phyloP scores from a whole-genome alignment of 768 basidiomycete genomes.

The Russula emetica region DNA sequence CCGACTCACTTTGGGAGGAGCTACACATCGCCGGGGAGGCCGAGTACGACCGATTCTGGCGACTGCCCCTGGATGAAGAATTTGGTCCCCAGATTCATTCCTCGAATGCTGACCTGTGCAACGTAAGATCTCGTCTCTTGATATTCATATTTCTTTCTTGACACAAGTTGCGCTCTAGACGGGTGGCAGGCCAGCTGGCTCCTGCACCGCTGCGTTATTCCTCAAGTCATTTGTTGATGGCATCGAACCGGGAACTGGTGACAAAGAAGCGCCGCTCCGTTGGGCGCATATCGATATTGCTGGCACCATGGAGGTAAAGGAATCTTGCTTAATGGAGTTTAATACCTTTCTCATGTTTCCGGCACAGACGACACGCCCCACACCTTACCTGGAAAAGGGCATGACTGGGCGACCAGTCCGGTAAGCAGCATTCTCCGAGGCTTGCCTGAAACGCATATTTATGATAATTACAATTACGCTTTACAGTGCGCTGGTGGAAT shows the following conservation, averaged over 20 bases:
- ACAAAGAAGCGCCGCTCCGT: conserved; percentile 48
- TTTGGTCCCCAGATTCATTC: conserved; percentile 71
- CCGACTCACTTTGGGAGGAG: conserved; percentile 68
- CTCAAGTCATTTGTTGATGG: conserved; percentile 78
- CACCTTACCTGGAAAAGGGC: conserved; percentile 63
- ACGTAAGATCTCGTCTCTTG: conserved; percentile 41
- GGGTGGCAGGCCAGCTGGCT: conserved; percentile 68
- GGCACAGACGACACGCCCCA: conserved; percentile 46
- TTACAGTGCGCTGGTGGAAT: conserved; percentile 26
- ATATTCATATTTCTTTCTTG: conserved; percentile 8
- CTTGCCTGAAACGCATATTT: neutral
- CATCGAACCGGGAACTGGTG: conserved; percentile 56
- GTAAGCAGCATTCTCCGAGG: conserved; percentile 39
- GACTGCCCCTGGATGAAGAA: conserved; percentile 83
- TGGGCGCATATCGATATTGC: conserved; percentile 92
- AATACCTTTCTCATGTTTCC: neutral
- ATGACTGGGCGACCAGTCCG: conserved; percentile 79
- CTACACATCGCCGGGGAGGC: conserved; percentile 64
- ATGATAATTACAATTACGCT: neutral
- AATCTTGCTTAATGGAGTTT: neutral
- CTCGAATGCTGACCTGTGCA: conserved; percentile 79
- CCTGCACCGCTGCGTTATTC: conserved; percentile 83
- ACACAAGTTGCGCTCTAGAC: conserved; percentile 39
- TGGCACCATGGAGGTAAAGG: conserved; percentile 64
- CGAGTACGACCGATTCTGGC: conserved; percentile 84